Conservation (phyloP, 257 asterid species). For the Lycium ferocissimum region DNA sequence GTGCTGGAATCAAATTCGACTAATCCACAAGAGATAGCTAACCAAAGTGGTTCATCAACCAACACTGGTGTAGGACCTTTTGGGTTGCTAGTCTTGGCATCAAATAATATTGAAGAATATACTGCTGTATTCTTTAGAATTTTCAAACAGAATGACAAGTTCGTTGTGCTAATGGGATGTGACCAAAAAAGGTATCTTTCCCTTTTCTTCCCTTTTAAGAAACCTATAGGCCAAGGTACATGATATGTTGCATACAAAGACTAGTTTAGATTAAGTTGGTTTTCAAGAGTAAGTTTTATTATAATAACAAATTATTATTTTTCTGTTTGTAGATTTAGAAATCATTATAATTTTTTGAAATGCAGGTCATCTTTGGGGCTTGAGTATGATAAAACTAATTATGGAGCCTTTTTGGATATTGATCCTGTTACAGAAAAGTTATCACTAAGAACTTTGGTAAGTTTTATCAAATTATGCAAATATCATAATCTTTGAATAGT, state of each 20-base stretch:
- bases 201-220: background rate
- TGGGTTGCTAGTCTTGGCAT: constrained; percentile 22
- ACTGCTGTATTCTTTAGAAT: constrained; percentile 56
- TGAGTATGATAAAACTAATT: constrained; percentile 42
- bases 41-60: constrained; percentile 41
- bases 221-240: background rate
- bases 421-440: constrained; percentile 48
- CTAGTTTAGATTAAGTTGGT: background rate
- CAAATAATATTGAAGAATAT: constrained; percentile 40
- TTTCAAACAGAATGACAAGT: constrained; percentile 38
- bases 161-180: constrained; percentile 58
- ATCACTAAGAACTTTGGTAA: constrained; percentile 56
- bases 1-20: constrained; percentile 31
- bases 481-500: constrained; percentile 10
- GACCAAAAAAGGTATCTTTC: constrained; percentile 57
- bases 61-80: constrained; percentile 52
- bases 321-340: background rate
- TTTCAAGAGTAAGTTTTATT: background rate
- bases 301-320: background rate
- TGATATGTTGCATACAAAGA: background rate
- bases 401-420: constrained; percentile 56
- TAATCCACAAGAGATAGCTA: constrained; percentile 48
- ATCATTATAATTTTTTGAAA: background rate
- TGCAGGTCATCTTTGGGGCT: constrained; percentile 53
- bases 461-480: background rate